phyloP scores from a whole-genome alignment of 768 basidiomycete species.

The Lactarius sanguifluus region DNA sequence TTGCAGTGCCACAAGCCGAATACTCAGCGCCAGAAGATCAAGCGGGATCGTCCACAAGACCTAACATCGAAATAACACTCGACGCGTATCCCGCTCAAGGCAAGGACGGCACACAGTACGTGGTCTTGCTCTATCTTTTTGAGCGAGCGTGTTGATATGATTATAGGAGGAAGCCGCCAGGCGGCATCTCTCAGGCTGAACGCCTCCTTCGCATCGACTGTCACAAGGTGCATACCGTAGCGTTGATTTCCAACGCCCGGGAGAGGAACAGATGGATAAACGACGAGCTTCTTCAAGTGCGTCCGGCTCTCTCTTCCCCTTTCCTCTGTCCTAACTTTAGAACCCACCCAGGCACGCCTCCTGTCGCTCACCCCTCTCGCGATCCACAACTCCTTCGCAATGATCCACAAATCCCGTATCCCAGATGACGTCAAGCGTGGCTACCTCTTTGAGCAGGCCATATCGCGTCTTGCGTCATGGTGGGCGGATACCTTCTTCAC shows the following conservation, averaged over 20 bases:
- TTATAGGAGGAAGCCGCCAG: constrained; percentile 41
- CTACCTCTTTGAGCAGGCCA: constrained; percentile 81
- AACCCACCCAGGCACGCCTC: constrained; percentile 71
- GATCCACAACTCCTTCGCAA: constrained; percentile 76
- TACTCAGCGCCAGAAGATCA: constrained; percentile 18
- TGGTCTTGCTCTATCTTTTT: constrained; percentile 24
- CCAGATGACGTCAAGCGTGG: constrained; percentile 83
- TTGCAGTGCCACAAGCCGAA: constrained; percentile 20
- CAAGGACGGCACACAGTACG: constrained; percentile 49
- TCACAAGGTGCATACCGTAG: constrained; percentile 88
- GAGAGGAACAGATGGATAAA: constrained; percentile 84
- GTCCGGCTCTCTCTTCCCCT: constrained; percentile 31
- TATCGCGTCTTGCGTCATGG: constrained; percentile 76
- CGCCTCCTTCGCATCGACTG: constrained; percentile 72
- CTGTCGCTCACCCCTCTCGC: constrained; percentile 81
- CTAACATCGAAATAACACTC: constrained; percentile 72
- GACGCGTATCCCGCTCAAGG: constrained; percentile 43
- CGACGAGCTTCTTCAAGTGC: constrained; percentile 78
- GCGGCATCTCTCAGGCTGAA: constrained; percentile 56
- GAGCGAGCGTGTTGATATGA: not conserved
- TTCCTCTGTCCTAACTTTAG: constrained; percentile 19
- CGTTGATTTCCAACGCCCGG: constrained; percentile 71
- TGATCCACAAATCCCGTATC: constrained; percentile 76
- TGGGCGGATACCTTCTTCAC: constrained; percentile 77
- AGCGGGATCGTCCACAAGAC: constrained; percentile 36